Base-by-base conservation (phyloP, 345 rosid species). In the Aegle marmelos region DNA sequence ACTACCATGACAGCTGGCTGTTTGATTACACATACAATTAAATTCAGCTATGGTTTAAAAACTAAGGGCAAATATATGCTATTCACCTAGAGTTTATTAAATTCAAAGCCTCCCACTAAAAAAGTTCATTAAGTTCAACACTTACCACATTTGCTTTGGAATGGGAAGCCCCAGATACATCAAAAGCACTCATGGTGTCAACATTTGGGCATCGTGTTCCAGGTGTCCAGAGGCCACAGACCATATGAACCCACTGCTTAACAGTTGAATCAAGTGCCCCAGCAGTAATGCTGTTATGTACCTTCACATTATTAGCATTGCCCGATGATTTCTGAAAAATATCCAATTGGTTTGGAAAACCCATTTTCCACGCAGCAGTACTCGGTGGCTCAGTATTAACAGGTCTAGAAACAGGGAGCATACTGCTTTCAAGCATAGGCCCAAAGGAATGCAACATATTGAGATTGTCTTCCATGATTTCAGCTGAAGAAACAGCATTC, bases 241-340 rank as follows among this genome's bases (percentile, higher is more conserved):
- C 90, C 88, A 83, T 85, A 82, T 87, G 90, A 76, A 87, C 82
- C 90, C 90, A 87, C 76, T 85, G 90, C 82, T 83, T 87, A 48
- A 83, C 83, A 71, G 82, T 80, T 56, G 85, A 74, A 83, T 87
- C 88, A 68, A 70, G 74, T 34, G 71, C 48, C 74, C 88, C 88
- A 4, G 78, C 83, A 16, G 77, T 85, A 61, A 87, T 73, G 72
- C 90, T 87, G 68, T 85, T 87, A 65, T 70, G 75, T 50, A 85
- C 62, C 77, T 83, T 79, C 33, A 78, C 64, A 64, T 75, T 57
- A 54, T 71, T 45, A 60, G 27, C 25, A 80, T 36, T n/a, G 70
- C 54, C 31, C 9, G 19, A 30, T 41, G 84, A 73, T 45, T 67
- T 67, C 68, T 56, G 72, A 61, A 66, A 37, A 78, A 22, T 72